phyloP scores from a whole-genome alignment of 306 rosid species.

The Lathyrus oleraceus region DNA sequence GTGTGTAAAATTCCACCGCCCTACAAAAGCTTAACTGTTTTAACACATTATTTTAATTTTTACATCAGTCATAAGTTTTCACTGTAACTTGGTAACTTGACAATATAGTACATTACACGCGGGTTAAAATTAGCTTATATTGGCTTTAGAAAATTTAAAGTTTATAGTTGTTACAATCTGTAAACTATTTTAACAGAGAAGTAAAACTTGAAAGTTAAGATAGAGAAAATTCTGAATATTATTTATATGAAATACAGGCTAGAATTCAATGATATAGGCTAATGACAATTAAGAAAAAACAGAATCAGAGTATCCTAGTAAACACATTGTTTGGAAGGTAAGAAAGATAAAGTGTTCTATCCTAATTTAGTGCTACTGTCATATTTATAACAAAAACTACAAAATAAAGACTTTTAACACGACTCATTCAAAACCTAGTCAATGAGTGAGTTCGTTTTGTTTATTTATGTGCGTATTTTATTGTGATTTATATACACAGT shows the following conservation, averaged over 20 bases:
- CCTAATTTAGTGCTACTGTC: too few relatives aligned
- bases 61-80: neutral
- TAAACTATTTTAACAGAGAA: neutral
- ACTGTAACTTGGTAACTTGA: neutral
- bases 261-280: neutral
- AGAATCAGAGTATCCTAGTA: too few relatives aligned
- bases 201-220: neutral
- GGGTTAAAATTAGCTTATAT: neutral
- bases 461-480: too few relatives aligned
- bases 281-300: neutral
- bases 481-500: too few relatives aligned
- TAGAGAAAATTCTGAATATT: neutral
- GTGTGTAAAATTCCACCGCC: slow-evolving; percentile 2
- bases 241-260: neutral
- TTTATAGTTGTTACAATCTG: neutral
- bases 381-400: too few relatives aligned
- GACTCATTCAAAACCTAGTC: too few relatives aligned
- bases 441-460: too few relatives aligned
- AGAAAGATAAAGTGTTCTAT: too few relatives aligned
- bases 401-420: too few relatives aligned
- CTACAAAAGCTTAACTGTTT: slow-evolving; percentile 11
- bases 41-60: neutral
- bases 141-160: neutral
- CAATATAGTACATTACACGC: neutral
- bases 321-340: too few relatives aligned